These are phyloP conservation scores for Trametes pubescens DNA, from an alignment of 1,284 basidiomycete genomes.

Conservation along the genomic window DNA sequence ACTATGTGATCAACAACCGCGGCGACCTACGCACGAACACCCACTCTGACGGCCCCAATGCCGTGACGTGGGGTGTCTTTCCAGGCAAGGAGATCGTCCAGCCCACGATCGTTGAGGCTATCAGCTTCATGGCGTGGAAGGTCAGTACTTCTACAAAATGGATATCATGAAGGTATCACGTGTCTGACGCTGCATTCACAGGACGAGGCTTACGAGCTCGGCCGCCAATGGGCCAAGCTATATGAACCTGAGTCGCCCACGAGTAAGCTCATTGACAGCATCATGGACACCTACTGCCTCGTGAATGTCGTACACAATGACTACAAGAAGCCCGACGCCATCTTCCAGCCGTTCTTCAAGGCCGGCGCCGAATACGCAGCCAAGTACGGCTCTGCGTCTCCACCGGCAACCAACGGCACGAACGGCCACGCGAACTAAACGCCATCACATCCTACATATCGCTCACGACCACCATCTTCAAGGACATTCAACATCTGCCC, in stretches of 20 bases:
- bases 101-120: conserved; percentile 97
- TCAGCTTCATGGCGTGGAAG: conserved; percentile 98
- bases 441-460: not conserved
- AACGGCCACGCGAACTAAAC: conserved; percentile 37
- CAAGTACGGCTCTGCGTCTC: conserved; percentile 40
- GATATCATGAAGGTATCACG: no score
- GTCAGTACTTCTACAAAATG: conserved; percentile 48
- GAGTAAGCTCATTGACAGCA: conserved; percentile 76
- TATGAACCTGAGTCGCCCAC: conserved; percentile 85
- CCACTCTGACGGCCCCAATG: conserved; percentile 92
- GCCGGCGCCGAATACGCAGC: conserved; percentile 69
- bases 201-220: conserved; percentile 98
- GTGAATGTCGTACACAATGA: conserved; percentile 99
- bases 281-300: conserved; percentile 88
- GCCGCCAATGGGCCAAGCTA: conserved; percentile 91
- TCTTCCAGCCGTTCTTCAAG: conserved; percentile 89
- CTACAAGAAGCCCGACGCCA: conserved; percentile 85
- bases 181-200: conserved; percentile 39
- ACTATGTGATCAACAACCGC: conserved; percentile 93
- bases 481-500: conserved; percentile 15
- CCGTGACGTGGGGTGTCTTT: conserved; percentile 99
- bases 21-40: conserved; percentile 96
- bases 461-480: not conserved
- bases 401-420: conserved; percentile 30
- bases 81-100: conserved; percentile 98